Conservation (phyloP, 2,329 filamentous ascomycete genomes). For the Aspergillus sojae region DNA sequence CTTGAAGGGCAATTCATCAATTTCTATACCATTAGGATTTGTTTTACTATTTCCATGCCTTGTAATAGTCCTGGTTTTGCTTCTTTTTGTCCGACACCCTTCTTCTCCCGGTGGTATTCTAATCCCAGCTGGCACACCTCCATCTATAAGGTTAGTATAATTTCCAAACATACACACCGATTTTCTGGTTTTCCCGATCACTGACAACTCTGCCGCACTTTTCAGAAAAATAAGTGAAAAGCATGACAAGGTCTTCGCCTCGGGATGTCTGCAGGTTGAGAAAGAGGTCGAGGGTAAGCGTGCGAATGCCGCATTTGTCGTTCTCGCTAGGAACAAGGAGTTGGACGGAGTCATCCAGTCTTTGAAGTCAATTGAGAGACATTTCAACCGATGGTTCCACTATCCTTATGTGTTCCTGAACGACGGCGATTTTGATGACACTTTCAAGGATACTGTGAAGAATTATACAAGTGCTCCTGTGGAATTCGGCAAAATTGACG, state of each 20-base stretch:
- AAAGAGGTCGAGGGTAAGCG: conserved; percentile 68
- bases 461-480: conserved; percentile 88
- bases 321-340: conserved; percentile 94
- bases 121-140: conserved; percentile 85
- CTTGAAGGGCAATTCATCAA: conserved; percentile 84
- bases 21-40: conserved; percentile 89
- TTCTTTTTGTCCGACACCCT: conserved; percentile 87
- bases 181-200: neutral
- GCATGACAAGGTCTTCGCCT: conserved; percentile 94
- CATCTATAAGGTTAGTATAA: conserved; percentile 75
- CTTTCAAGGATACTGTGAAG: conserved; percentile 82
- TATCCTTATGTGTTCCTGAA: conserved; percentile 99
- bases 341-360: conserved; percentile 94
- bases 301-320: conserved; percentile 93
- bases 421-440: conserved; percentile 93
- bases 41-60: conserved; percentile 91
- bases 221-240: conserved; percentile 92
- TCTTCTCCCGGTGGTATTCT: conserved; percentile 78
- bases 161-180: neutral
- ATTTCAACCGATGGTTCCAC: conserved; percentile 99
- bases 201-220: conserved; percentile 18
- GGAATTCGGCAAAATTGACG: conserved; percentile 91
- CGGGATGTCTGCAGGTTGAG: conserved; percentile 78
- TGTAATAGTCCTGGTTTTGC: conserved; percentile 85
- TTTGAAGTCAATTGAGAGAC: conserved; percentile 94